A percentile compares a stretch with the other conserved stretches of the same genome.
phyloP scores from a whole-genome alignment of 805 yeast genomes.

The Monosporozyma siamensis region DNA sequence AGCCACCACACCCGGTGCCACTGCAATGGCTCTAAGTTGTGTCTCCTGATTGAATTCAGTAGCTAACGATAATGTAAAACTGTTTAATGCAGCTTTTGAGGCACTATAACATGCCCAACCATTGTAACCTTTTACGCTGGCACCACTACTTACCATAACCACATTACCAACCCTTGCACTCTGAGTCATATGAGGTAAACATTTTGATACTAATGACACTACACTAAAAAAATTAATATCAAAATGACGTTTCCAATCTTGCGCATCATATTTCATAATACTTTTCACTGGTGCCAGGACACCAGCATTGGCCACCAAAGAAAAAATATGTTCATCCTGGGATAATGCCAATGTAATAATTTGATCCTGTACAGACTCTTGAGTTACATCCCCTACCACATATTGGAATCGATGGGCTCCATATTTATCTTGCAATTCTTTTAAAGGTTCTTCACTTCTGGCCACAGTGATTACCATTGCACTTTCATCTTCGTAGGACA shows the following conservation, averaged over 20 bases:
- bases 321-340: constrained; percentile 49
- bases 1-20: constrained; percentile 94
- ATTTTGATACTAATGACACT: constrained; percentile 44
- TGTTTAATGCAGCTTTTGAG: constrained; percentile 86
- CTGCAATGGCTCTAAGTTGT: constrained; percentile 42
- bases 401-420: constrained; percentile 41
- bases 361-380: constrained; percentile 21
- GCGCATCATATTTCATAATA: constrained; percentile 35
- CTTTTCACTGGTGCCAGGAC: constrained; percentile 65
- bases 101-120: constrained; percentile 88
- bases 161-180: constrained; percentile 60
- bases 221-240: constrained; percentile 75
- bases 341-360: constrained; percentile 39
- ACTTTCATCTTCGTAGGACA: constrained; percentile 32
- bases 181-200: constrained; percentile 49
- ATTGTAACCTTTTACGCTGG: constrained; percentile 41
- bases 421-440: constrained; percentile 34
- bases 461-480: constrained; percentile 59
- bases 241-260: constrained; percentile 53
- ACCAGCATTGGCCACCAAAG: constrained; percentile 74
- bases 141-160: constrained; percentile 85
- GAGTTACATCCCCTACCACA: constrained; percentile 54
- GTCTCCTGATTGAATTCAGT: constrained; percentile 46
- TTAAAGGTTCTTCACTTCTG: constrained; percentile 45
- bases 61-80: constrained; percentile 56